phyloP scores from a whole-genome alignment of 2,329 filamentous ascomycete species.

The Fusarium coffeatum region DNA sequence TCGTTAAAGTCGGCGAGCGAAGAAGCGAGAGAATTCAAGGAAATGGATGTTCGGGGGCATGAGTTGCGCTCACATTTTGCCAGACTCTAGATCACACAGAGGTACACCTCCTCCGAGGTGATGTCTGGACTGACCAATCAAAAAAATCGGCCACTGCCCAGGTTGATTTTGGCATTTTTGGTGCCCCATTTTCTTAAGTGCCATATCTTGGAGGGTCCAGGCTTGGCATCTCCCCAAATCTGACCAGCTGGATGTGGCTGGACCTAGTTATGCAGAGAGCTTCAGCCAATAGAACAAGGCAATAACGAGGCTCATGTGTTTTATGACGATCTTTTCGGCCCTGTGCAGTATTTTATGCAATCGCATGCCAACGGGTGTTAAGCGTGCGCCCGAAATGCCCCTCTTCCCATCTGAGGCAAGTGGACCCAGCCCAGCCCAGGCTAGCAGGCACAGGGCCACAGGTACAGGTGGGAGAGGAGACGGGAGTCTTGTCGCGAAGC shows the following conservation, averaged over 20 bases:
- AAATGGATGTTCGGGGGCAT: slow-evolving; percentile 48
- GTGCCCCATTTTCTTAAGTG: slow-evolving; percentile 49
- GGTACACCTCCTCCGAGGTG: slow-evolving; percentile 51
- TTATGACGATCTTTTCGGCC: slow-evolving; percentile 18
- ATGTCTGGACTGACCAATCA: slow-evolving; percentile 54
- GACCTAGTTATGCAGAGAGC: slow-evolving; percentile 32
- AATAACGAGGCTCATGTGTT: slow-evolving; percentile 9
- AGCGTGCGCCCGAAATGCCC: slow-evolving; percentile 42
- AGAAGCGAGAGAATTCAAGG: slow-evolving; percentile 46
- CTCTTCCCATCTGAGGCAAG: slow-evolving; percentile 41
- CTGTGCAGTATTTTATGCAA: slow-evolving; percentile 40
- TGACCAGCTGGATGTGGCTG: slow-evolving; percentile 45
- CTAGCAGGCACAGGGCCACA: slow-evolving; percentile 19
- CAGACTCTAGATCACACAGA: slow-evolving; percentile 51
- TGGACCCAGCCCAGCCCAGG: slow-evolving; percentile 21
- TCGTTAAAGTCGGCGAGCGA: slow-evolving; percentile 46
- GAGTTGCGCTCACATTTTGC: slow-evolving; percentile 46
- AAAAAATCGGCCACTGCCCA: slow-evolving; percentile 53
- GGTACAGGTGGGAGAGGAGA: neutral
- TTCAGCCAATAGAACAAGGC: slow-evolving; percentile 6
- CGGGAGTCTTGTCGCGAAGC: slow-evolving; percentile 23
- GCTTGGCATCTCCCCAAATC: slow-evolving; percentile 38
- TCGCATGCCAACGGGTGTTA: slow-evolving; percentile 34
- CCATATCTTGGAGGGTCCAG: slow-evolving; percentile 43
- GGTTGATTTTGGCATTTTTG: slow-evolving; percentile 52